These are phyloP conservation scores for Xanthoceras sorbifolium DNA, from an alignment of 345 rosid species.

Conservation along the genomic window DNA sequence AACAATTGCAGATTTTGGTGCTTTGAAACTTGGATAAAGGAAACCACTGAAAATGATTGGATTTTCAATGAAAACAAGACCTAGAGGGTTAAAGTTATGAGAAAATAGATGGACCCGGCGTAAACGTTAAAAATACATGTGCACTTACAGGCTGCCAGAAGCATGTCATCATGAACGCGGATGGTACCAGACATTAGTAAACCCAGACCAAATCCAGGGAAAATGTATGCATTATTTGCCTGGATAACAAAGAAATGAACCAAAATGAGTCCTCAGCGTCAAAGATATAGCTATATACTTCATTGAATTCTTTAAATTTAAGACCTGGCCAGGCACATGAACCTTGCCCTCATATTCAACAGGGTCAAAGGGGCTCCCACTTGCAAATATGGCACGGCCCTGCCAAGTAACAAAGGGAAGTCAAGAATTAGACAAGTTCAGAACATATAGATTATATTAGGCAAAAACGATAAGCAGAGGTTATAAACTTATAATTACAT, in stretches of 20 bases:
- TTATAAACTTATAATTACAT: not conserved
- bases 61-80: too few species aligned
- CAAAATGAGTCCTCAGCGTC: constrained; percentile 12
- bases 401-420: constrained; percentile 27
- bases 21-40: too few species aligned
- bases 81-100: too few species aligned
- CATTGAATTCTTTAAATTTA: constrained; percentile 9
- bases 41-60: too few species aligned
- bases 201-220: constrained; percentile 96
- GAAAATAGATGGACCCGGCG: not conserved
- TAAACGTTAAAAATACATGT: not conserved
- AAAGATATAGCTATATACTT: not conserved
- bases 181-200: constrained; percentile 93
- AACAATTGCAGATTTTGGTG: too few species aligned
- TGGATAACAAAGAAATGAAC: constrained; percentile 29
- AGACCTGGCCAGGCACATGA: constrained; percentile 83
- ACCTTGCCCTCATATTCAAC: constrained; percentile 68
- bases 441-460: not conserved
- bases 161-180: constrained; percentile 96
- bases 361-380: constrained; percentile 91
- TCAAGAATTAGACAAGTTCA: not conserved
- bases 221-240: constrained; percentile 97
- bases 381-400: constrained; percentile 94
- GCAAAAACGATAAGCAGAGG: not conserved
- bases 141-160: constrained; percentile 80